These are phyloP conservation scores for Canavalia gladiata DNA, from an alignment of 306 rosid genomes.

Conservation along the genomic window DNA sequence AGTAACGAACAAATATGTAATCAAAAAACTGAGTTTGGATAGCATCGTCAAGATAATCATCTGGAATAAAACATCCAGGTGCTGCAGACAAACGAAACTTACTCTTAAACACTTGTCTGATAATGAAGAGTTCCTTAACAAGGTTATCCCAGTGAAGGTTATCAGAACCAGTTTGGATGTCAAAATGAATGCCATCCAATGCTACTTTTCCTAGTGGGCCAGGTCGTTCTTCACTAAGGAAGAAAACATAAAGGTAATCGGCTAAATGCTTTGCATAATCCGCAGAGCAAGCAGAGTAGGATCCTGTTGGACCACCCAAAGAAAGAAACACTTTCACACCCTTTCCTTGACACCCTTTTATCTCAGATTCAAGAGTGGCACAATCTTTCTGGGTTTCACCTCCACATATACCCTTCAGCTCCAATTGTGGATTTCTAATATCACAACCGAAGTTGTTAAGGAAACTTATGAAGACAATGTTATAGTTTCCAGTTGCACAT, in stretches of 20 bases:
- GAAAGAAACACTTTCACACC: constrained; percentile 68
- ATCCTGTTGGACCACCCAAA: constrained; percentile 50
- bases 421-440: background rate
- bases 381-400: background rate
- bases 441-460: constrained; percentile 26
- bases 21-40: too few species aligned
- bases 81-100: background rate
- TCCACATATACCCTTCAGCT: constrained; percentile 4
- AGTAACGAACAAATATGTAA: too few species aligned
- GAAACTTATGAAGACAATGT: constrained; percentile 56
- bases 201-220: constrained; percentile 57
- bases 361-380: background rate
- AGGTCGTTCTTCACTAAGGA: constrained; percentile 58
- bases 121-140: constrained; percentile 35
- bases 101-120: background rate
- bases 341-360: constrained; percentile 46
- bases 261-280: constrained; percentile 52
- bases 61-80: background rate
- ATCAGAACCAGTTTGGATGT: constrained; percentile 34
- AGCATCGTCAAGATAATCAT: background rate
- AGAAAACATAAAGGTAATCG: constrained; percentile 55
- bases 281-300: constrained; percentile 51
- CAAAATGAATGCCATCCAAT: constrained; percentile 69
- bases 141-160: constrained; percentile 54
- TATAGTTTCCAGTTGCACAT: constrained; percentile 58